Base-by-base conservation (phyloP, 139 green algal species). In the Chlamydomonas sp. region DNA sequence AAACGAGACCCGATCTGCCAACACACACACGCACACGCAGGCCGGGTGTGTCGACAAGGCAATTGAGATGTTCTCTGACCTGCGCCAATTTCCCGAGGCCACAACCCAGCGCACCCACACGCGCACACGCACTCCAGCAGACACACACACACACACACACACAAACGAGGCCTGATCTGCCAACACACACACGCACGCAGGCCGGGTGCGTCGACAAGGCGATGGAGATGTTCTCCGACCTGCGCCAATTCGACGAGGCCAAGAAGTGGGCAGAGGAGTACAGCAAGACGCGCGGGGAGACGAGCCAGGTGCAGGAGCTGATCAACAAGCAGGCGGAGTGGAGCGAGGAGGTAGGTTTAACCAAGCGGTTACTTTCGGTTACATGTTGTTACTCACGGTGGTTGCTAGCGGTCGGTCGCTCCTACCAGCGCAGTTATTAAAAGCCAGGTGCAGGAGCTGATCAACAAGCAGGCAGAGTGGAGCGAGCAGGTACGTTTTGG, bases 191-290 rank as follows among this genome's bases (percentile, higher is more conserved):
- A 54, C 13, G 20, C 43, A 54, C 13, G 5, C 50, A 29, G 22
- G 50, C 69, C 50, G 73, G 75, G 29, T 47, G 58, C 2, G 62
- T 85, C 47, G 81, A 93, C 37, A 69, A 81, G 64, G 85, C 83
- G 0, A 84, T 95, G 73, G 84, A 89, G 74, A 91, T 95, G 84
- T 93, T 92, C 76, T 80, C 57, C 30, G 89, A 91, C 81, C 74
- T 95, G 72, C 81, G 88, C 6, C 82, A 89, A 79, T 93, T 92
- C 77, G 85, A 90, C 39, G 84, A 91, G 69, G 89, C 87, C 34
- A 88, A 89, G 72, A 78, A 85, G 50, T 90, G 82, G 86, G 85
- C 87, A 29, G 81, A 91, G 73, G 75, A 89, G 73, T 86, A 77
- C 61, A 79, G 80, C 2, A 65, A 71, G 61, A 81, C 60, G 13